Evolutionary conservation across 257 asterid genomes (phyloP), one percentile per base, ranked within the genome.

Genomic region (Marsdenia floribunda): DNA sequence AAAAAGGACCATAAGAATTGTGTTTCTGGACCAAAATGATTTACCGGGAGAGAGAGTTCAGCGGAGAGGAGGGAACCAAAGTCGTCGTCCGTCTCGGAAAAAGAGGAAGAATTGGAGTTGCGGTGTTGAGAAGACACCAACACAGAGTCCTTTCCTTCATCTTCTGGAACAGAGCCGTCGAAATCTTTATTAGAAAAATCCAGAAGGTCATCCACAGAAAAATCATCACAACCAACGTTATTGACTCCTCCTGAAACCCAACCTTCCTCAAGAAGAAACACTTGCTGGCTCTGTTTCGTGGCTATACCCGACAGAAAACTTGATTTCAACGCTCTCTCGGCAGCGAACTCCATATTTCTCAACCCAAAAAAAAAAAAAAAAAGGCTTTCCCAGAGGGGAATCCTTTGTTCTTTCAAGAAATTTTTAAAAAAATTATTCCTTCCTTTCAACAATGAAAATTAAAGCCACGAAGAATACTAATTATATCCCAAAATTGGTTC

Each of bases 201-300:
- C 54, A 96, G 91, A 22, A 96, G 97, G 76, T 96, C 99, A 57
- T 96, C 99, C 18, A 96, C 96, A 33, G 97, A 92, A 76, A 96
- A 96, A 85, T 96, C 99, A 61, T 96, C 97, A 59, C 78, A 66
- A 3, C 78, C 61, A n/a, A 67, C 96, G 86, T 26, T 77, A 85
- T 85, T 89, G 26, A 87, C 78, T 16, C 90, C 92, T 64, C 91
- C 63, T 53, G 87, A 81, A 78, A 89, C 84, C 89, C 90, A 89
- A 60, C 85, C 91, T 35, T 76, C 84, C 44, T 80, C 81, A 53
- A 68, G 4, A 67, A 29, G 3, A 67, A 29, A 35, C 68, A 64
- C 44, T 46, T 73, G 84, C 26, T 76, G 83, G 80, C 50, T 82
- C n/a, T 86, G 54, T 79, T 85, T 89, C 81, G 66, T 52, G 67